These are phyloP conservation scores for Venturia nashicola DNA, from an alignment of 2,329 filamentous ascomycete genomes.

Conservation along the genomic window DNA sequence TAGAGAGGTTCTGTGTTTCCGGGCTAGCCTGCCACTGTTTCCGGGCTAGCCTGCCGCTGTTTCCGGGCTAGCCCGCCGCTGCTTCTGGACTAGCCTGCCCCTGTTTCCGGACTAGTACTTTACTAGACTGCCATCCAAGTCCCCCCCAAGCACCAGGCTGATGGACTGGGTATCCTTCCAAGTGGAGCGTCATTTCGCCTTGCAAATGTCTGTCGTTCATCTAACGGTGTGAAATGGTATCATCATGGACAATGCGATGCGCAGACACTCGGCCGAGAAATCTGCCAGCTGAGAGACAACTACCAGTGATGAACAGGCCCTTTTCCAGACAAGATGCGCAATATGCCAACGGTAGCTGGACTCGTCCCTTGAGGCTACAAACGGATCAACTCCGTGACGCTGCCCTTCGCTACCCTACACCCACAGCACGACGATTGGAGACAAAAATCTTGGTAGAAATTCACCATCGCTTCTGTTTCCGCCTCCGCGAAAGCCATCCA, in stretches of 20 bases:
- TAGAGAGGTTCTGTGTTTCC: too few species aligned
- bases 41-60: too few species aligned
- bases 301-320: background rate
- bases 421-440: background rate
- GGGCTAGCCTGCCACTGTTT: too few species aligned
- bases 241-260: too few species aligned
- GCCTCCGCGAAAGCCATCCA: background rate
- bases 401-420: background rate
- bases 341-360: too few species aligned
- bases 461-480: background rate
- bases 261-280: too few species aligned
- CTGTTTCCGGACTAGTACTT: too few species aligned
- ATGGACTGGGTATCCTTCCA: background rate
- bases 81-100: too few species aligned
- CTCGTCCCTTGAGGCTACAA: background rate
- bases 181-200: background rate
- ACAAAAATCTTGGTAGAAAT: background rate
- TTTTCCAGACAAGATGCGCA: background rate
- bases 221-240: background rate
- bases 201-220: background rate
- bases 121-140: too few species aligned
- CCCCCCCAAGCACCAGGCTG: background rate
- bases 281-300: too few species aligned
- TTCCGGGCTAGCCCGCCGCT: too few species aligned
- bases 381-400: background rate